These are phyloP conservation scores for Phyllosticta ampelicida DNA, from an alignment of 2,329 filamentous ascomycete species.

Conservation along the genomic window DNA sequence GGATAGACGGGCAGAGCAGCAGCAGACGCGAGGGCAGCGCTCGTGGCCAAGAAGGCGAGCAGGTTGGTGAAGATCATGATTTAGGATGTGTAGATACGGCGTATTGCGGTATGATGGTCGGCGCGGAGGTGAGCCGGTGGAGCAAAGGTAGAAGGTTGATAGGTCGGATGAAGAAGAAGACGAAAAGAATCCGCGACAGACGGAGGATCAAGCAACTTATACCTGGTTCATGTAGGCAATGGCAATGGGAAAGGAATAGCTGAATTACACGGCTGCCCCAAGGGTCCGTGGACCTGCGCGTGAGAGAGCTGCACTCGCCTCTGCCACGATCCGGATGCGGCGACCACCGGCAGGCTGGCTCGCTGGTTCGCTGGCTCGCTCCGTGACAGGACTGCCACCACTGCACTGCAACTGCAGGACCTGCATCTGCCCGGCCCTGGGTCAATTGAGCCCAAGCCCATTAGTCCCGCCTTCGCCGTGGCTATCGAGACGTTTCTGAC, in stretches of 20 bases:
- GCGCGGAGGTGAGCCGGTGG: background rate
- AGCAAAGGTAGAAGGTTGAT: background rate
- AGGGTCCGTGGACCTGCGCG: background rate
- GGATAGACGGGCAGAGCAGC: background rate
- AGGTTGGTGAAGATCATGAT: background rate
- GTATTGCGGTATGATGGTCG: background rate
- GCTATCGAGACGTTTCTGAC: too few relatives aligned
- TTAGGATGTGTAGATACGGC: background rate
- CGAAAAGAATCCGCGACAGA: too few relatives aligned
- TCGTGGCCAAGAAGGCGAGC: background rate
- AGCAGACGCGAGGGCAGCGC: background rate
- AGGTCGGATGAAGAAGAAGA: background rate
- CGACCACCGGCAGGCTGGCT: background rate
- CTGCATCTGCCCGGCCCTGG: background rate
- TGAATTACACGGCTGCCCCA: background rate
- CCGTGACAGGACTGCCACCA: too few relatives aligned
- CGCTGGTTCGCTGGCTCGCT: too few relatives aligned
- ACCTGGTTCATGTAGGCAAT: background rate
- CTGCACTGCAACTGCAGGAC: background rate
- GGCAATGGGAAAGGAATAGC: background rate
- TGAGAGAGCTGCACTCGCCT: background rate
- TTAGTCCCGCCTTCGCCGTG: too few relatives aligned
- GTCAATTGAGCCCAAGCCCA: too few relatives aligned
- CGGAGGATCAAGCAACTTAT: background rate
- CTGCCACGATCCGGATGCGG: background rate